Evolutionary conservation across 768 basidiomycete genomes (phyloP).

Genomic region (Omphalotus guepiniiformis): DNA sequence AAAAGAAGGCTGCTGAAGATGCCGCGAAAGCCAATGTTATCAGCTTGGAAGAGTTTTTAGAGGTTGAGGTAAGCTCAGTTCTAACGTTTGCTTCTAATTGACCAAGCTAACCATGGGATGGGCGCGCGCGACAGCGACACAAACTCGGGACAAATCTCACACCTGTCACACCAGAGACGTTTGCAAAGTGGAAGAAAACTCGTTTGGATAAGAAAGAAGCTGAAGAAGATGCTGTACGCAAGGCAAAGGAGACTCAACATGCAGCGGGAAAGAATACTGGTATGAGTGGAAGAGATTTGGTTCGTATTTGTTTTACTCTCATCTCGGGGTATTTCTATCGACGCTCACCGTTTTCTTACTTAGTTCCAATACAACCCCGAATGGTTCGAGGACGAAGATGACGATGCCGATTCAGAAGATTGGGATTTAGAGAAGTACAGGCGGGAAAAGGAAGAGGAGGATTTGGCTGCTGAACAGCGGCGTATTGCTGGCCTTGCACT

Average conservation of each 20-base stretch:
- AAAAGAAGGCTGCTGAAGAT: conserved; percentile 88
- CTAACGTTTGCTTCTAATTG: too few species aligned
- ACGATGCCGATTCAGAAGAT: conserved; percentile 49
- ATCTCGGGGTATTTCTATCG: not conserved
- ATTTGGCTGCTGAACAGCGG: conserved; percentile 46
- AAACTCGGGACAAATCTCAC: conserved; percentile 89
- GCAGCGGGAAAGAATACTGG: conserved; percentile 88
- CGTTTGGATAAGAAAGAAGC: conserved; percentile 93
- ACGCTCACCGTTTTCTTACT: not conserved
- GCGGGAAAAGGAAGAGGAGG: conserved; percentile 57
- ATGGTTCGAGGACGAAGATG: conserved; percentile 71
- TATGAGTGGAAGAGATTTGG: conserved; percentile 95
- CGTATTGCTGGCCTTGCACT: conserved; percentile 46
- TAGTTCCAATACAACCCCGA: conserved; percentile 96
- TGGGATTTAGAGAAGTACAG: conserved; percentile 64
- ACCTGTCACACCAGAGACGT: conserved; percentile 88
- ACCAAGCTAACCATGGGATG: too few species aligned
- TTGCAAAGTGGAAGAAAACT: conserved; percentile 94
- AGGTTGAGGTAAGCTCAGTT: conserved; percentile 84
- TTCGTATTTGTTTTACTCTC: conserved; percentile 30
- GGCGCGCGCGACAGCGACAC: conserved; percentile 79
- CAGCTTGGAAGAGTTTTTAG: conserved; percentile 93
- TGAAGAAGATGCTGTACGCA: conserved; percentile 74
- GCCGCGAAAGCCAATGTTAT: conserved; percentile 87
- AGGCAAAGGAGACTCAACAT: conserved; percentile 76